phyloP scores from a whole-genome alignment of 2,329 filamentous ascomycete genomes.

The Phoma sp. region DNA sequence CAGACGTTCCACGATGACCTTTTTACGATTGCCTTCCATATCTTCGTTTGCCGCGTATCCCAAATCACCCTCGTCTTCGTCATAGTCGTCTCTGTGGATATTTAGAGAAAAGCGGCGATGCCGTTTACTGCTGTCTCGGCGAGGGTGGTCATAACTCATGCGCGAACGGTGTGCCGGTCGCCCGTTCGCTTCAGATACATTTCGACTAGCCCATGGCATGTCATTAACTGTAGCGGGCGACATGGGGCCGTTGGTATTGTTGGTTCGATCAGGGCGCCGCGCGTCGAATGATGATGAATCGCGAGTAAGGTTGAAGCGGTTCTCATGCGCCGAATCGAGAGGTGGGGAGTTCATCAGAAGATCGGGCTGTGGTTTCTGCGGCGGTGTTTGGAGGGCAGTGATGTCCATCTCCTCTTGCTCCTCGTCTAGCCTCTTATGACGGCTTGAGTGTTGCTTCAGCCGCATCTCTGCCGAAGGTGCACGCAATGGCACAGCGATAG shows the following conservation, averaged over 20 bases:
- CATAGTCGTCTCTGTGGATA: constrained; percentile 51
- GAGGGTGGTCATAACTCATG: constrained; percentile 51
- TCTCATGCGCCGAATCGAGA: constrained; percentile 44
- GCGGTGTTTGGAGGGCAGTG: constrained; percentile 66
- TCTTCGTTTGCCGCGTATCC: constrained; percentile 94
- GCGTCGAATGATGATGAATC: constrained; percentile 53
- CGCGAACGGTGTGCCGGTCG: constrained; percentile 42
- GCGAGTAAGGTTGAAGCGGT: constrained; percentile 57
- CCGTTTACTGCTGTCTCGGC: constrained; percentile 37
- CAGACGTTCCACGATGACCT: constrained; percentile 94
- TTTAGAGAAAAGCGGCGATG: constrained; percentile 53
- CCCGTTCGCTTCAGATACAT: constrained; percentile 18
- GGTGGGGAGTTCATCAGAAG: constrained; percentile 67
- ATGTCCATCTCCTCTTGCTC: constrained; percentile 94
- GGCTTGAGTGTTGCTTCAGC: constrained; percentile 61
- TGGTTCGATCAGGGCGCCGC: constrained; percentile 23
- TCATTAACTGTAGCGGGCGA: constrained; percentile 46
- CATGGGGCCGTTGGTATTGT: constrained; percentile 24
- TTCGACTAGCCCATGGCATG: constrained; percentile 35
- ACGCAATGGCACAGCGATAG: constrained; percentile 88
- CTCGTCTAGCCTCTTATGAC: constrained; percentile 28
- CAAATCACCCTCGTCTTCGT: constrained; percentile 82
- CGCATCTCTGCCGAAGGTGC: constrained; percentile 84
- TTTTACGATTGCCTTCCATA: constrained; percentile 87
- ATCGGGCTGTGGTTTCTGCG: constrained; percentile 62